These are phyloP conservation scores for Aspergillus latus DNA, from an alignment of 2,329 filamentous ascomycete species.

Conservation along the genomic window DNA sequence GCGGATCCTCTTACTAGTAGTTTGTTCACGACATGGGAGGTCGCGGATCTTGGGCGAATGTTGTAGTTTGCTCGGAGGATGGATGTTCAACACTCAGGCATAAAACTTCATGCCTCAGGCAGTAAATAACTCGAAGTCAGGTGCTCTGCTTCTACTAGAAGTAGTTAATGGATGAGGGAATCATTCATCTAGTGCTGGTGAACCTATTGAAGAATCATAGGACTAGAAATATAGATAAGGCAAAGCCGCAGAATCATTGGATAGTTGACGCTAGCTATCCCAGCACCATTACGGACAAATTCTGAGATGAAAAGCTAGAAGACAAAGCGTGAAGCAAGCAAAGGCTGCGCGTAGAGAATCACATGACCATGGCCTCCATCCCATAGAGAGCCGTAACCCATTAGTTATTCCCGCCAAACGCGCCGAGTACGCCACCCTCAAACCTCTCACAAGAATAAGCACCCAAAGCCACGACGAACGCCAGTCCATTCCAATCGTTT, in stretches of 20 bases:
- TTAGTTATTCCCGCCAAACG: conserved; percentile 17
- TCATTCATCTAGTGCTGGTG: too few relatives aligned
- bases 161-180: too few relatives aligned
- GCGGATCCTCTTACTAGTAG: background rate
- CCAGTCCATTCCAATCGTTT: conserved; percentile 25
- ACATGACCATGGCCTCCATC: conserved; percentile 15
- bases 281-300: background rate
- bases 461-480: conserved; percentile 22
- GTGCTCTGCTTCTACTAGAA: conserved; percentile 18
- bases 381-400: conserved; percentile 24
- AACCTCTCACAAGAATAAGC: conserved; percentile 18
- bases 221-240: background rate
- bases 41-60: conserved; percentile 14
- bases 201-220: too few relatives aligned
- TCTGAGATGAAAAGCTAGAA: conserved; percentile 20
- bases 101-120: conserved; percentile 30
- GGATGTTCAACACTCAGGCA: conserved; percentile 1
- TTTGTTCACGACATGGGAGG: background rate
- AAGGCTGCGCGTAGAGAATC: conserved; percentile 18
- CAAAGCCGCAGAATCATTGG: background rate
- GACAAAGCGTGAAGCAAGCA: conserved; percentile 27
- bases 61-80: conserved; percentile 20
- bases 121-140: conserved; percentile 33
- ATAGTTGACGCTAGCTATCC: background rate
- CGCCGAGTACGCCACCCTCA: conserved; percentile 25